Conservation (phyloP, 768 basidiomycete species). For the Sarcomyxa edulis region DNA sequence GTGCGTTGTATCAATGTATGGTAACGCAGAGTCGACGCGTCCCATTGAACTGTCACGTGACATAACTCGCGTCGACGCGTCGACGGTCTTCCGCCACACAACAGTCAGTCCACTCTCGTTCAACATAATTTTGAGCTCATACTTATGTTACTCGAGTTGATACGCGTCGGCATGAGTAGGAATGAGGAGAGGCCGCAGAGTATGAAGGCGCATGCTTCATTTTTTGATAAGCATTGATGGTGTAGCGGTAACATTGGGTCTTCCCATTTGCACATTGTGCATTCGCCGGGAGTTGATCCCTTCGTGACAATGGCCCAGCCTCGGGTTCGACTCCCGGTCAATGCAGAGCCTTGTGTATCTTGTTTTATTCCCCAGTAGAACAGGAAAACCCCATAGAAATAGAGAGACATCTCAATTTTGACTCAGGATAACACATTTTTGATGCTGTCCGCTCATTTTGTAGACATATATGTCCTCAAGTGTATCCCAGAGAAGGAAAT, state of each 20-base stretch:
- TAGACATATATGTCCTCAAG: too few relatives aligned
- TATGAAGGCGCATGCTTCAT: neutral
- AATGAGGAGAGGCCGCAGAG: neutral
- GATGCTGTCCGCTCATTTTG: too few relatives aligned
- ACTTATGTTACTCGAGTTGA: neutral
- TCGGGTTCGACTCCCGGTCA: slow-evolving; percentile 53
- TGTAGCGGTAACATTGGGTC: slow-evolving; percentile 85
- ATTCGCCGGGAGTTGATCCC: neutral
- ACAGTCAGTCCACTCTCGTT: too few relatives aligned
- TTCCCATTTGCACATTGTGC: slow-evolving; percentile 46
- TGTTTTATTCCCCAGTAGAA: neutral
- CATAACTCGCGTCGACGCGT: too few relatives aligned
- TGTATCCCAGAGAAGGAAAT: too few relatives aligned
- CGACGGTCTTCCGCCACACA: too few relatives aligned
- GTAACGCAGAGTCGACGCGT: too few relatives aligned
- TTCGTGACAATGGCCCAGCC: slow-evolving; percentile 38
- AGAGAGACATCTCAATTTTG: too few relatives aligned
- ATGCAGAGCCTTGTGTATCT: slow-evolving; percentile 24
- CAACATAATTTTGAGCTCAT: neutral
- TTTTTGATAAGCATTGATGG: slow-evolving; percentile 42
- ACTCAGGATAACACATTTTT: too few relatives aligned
- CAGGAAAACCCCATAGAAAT: too few relatives aligned
- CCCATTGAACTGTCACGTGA: too few relatives aligned
- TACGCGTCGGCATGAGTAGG: neutral
- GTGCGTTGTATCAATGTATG: too few relatives aligned